Evolutionary conservation across 495 filamentous ascomycete genomes (phyloP), one percentile per base, ranked within the genome.

Genomic region (Podospora pseudocomata): DNA sequence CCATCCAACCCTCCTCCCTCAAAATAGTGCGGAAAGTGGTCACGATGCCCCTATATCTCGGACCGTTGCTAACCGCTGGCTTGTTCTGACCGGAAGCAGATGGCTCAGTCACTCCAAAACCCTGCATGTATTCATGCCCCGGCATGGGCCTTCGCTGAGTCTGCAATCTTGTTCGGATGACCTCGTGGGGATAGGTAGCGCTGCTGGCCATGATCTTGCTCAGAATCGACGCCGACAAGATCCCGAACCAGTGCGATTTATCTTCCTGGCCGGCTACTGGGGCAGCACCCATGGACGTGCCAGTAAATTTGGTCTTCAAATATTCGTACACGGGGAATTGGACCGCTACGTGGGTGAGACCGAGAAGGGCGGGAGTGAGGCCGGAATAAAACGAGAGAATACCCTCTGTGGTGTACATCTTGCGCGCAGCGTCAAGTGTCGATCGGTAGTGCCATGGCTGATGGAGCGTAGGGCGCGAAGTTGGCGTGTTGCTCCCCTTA

Each of bases 261-360:
- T 80, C 58, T 60, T 78, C 70, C 39, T 79, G 65, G 55, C 75
- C 75, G 5, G 69, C 72, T 62, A 72, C 73, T 54, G 85, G 85
- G 9, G 79, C 78, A 27, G 88, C 86, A 28, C 96, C 94, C 83
- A 96, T 93, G 26, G 89, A 86, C 39, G 91, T 85, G 18, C 94
- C 94, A 1, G 94, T 97, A 72, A 99, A 94, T 69, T 88, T 89
- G 76, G 87, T 89, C 78, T 97, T 97, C 74, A 99, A 85, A 74
- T 88, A 94, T 76, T 99, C 95, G 78, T 98, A 98, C 6, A 95
- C 85, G 0, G 95, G 95, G 72, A 99, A 99, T 79, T 99, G 95
- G 30, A 99, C 93, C 19, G 96, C 96, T 55, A 99, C 95, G 76
- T 99, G 95, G 3, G 92, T 91, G 62, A 99, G 84, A 11, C 95